Evolutionary conservation across 768 basidiomycete genomes (phyloP), one percentile per base, ranked within the genome.

Genomic region (Termitomyces sp.): DNA sequence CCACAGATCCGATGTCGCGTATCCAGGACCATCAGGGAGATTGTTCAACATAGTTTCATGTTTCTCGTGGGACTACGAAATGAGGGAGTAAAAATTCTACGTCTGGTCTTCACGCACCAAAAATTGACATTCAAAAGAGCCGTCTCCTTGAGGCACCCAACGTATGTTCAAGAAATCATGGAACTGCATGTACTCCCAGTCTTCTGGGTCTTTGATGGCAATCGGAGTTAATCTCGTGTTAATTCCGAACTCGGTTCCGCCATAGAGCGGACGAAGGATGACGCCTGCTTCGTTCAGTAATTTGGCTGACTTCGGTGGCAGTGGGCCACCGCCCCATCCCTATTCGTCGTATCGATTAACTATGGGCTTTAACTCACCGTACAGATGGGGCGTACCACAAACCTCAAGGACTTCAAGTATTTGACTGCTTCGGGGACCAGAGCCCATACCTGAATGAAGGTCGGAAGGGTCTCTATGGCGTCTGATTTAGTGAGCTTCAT

Each of bases 1-100:
- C 61, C 77, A 80, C 5, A 81, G 65, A 67, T 83, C 82, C 3
- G 74, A 75, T 12, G 76, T 81, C 0, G 75, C 76, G 54, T 81
- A 82, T 10, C 81, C 81, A 48, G 65, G 69, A 9, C 71, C 68
- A 60, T 75, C 73, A 7, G 59, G 56, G 43, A 77, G 51, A 42
- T 82, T 80, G 42, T 77, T 72, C 0, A 76, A 2, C 52, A 54
- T 54, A 6, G 25, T 54, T 37, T 54, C 2, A 37, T 54, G 38
- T 15, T 40, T 40, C 25, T 54, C 15, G 14, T 54, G 37, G 0
- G 52, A 54, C 52, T 54, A 8, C 5, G 17, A 17, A 40, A 8
- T 40, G 25, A 14, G 15, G 15, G 5, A 14, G 9, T 54, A 1
- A 64, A 34, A 12, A 50, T 48, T 38, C n/a, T 15, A 3, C 34